A percentile compares a stretch with the other conserved stretches of the same genome.
phyloP scores from a whole-genome alignment of 768 basidiomycete genomes.

The Termitomyces heimii region DNA sequence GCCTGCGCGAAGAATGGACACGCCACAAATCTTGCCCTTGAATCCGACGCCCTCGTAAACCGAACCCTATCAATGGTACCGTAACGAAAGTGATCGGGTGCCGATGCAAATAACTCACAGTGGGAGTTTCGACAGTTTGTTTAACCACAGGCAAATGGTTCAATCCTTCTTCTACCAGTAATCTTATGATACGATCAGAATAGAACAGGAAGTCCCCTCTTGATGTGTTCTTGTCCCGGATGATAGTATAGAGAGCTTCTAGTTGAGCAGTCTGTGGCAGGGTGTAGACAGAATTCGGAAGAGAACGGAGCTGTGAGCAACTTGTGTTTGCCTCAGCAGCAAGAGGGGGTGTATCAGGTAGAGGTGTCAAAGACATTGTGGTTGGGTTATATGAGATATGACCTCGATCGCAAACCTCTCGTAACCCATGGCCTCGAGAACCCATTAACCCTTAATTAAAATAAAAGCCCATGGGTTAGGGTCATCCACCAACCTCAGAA shows the following conservation, averaged over 20 bases:
- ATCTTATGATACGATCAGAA: constrained; percentile 83
- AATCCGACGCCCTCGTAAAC: constrained; percentile 90
- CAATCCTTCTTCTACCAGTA: constrained; percentile 79
- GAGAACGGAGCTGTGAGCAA: constrained; percentile 30
- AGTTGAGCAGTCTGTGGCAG: constrained; percentile 89
- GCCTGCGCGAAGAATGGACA: constrained; percentile 91
- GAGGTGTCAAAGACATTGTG: constrained; percentile 13
- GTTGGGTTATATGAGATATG: background rate
- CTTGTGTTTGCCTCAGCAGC: constrained; percentile 26
- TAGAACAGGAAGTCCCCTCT: constrained; percentile 97
- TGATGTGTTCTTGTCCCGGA: constrained; percentile 80
- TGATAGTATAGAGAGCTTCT: constrained; percentile 93
- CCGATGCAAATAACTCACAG: constrained; percentile 37
- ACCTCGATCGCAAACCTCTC: too few species aligned
- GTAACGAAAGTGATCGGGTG: background rate
- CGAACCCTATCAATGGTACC: constrained; percentile 44
- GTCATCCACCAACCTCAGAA: too few species aligned
- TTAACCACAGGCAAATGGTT: constrained; percentile 77
- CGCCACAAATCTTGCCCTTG: constrained; percentile 94
- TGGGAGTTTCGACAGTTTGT: constrained; percentile 77
- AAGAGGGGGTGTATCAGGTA: constrained; percentile 17
- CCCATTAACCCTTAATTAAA: too few species aligned
- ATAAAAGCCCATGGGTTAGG: too few species aligned
- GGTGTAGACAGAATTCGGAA: constrained; percentile 84
- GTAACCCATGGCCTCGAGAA: too few species aligned